Conservation (phyloP, 345 rosid species). For the Sapria himalayana region DNA sequence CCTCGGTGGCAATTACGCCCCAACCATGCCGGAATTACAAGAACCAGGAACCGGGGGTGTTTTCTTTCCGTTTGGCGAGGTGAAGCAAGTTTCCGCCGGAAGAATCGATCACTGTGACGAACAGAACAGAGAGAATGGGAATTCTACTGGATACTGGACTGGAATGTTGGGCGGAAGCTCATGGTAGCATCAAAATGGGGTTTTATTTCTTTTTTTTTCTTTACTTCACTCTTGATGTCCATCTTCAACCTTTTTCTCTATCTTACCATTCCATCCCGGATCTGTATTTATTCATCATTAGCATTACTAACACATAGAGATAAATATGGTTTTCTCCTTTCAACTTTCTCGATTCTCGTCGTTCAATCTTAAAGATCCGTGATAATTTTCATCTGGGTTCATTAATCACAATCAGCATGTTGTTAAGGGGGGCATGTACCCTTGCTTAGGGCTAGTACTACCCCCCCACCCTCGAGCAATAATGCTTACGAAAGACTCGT, state of each 20-base stretch:
- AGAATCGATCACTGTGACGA: conserved; percentile 12
- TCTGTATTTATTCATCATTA: not conserved
- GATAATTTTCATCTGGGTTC: no score
- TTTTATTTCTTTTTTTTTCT: conserved; percentile 8
- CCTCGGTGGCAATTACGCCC: conserved; percentile 33
- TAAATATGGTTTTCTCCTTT: no score
- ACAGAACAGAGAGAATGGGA: conserved; percentile 30
- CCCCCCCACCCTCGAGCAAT: no score
- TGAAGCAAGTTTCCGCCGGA: conserved; percentile 52
- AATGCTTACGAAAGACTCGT: no score
- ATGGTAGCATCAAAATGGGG: conserved; percentile 31
- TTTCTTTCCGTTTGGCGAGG: conserved; percentile 81
- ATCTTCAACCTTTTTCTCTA: no score
- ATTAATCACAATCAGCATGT: no score
- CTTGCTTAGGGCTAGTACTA: no score
- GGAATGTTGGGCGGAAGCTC: conserved; percentile 93
- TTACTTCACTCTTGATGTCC: conserved; percentile 7
- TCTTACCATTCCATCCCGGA: no score
- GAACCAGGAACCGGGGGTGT: conserved; percentile 34
- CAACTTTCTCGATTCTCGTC: no score
- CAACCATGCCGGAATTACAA: conserved; percentile 22
- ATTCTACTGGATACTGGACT: conserved; percentile 70
- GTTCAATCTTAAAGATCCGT: no score
- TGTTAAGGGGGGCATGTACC: no score
- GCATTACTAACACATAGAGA: no score